phyloP scores from a whole-genome alignment of 805 yeast genomes.

The Peterozyma xylosa region DNA sequence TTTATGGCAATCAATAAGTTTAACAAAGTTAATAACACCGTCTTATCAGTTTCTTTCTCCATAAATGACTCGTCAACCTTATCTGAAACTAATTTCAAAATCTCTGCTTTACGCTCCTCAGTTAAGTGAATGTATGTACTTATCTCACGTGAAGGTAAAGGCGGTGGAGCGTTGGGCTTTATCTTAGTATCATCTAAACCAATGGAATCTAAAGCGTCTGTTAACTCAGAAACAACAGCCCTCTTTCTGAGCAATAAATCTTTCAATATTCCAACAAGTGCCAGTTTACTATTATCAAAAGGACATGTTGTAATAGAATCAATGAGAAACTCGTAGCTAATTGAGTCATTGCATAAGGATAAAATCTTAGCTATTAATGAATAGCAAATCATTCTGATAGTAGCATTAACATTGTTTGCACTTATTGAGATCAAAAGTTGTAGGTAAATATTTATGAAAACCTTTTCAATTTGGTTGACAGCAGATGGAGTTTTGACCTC shows the following conservation, averaged over 20 bases:
- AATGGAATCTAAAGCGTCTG: conserved; percentile 7
- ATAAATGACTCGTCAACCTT: conserved; percentile 29
- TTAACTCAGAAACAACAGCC: conserved; percentile 10
- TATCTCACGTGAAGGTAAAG: conserved; percentile 30
- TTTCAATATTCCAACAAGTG: conserved; percentile 60
- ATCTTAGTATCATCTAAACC: conserved; percentile 1
- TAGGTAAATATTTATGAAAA: conserved; percentile 27
- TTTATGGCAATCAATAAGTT: conserved; percentile 29
- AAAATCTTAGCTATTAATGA: conserved; percentile 61
- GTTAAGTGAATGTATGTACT: conserved; percentile 34
- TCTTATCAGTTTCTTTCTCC: conserved; percentile 13
- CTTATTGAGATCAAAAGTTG: conserved; percentile 31
- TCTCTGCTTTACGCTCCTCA: conserved; percentile 29
- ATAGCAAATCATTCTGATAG: conserved; percentile 35
- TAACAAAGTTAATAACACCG: conserved; percentile 45
- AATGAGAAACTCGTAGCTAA: conserved; percentile 50
- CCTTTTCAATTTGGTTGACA: conserved; percentile 14
- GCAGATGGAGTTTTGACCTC: conserved; percentile 3
- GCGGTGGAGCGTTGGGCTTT: conserved; percentile 17
- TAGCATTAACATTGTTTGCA: conserved; percentile 27
- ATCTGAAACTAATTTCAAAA: conserved; percentile 33
- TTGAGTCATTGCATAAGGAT: conserved; percentile 46
- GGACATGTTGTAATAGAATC: conserved; percentile 67
- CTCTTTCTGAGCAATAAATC: conserved; percentile 43
- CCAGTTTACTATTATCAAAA: conserved; percentile 49